Evolutionary conservation across 768 basidiomycete genomes (phyloP).

Genomic region (Lactarius sp.): DNA sequence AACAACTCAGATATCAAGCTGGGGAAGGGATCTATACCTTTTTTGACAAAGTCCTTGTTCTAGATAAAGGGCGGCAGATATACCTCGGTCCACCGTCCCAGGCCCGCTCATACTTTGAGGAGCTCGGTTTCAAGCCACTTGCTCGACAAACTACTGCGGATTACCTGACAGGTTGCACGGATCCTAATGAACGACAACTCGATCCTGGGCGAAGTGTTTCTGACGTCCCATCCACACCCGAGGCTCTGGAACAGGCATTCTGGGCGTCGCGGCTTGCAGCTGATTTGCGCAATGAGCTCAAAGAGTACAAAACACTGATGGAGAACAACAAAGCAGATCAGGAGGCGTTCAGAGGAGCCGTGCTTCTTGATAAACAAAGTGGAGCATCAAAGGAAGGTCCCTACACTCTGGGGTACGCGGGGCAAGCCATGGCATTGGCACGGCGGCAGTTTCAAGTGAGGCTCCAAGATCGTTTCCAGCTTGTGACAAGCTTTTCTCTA

Average conservation of each 20-base stretch:
- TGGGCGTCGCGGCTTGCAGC: constrained; percentile 41
- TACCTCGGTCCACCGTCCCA: constrained; percentile 72
- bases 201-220: constrained; percentile 49
- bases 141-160: constrained; percentile 84
- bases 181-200: constrained; percentile 77
- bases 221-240: constrained; percentile 62
- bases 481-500: constrained; percentile 64
- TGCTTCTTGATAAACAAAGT: constrained; percentile 70
- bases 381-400: constrained; percentile 75
- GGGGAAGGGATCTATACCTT: constrained; percentile 71
- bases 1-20: constrained; percentile 44
- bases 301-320: constrained; percentile 51
- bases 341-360: constrained; percentile 69
- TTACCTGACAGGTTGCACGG: constrained; percentile 77
- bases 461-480: constrained; percentile 73
- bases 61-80: constrained; percentile 76
- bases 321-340: constrained; percentile 61
- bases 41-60: constrained; percentile 85
- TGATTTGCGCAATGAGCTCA: constrained; percentile 42
- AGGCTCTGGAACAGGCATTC: constrained; percentile 62
- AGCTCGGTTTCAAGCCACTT: constrained; percentile 64
- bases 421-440: constrained; percentile 68
- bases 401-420: constrained; percentile 73
- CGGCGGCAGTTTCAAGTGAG: constrained; percentile 69
- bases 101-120: constrained; percentile 76